Evolutionary conservation across 2,329 filamentous ascomycete species (phyloP), one percentile per base, ranked within the genome.

Genomic region (Pyrenophora tritici-repentis): DNA sequence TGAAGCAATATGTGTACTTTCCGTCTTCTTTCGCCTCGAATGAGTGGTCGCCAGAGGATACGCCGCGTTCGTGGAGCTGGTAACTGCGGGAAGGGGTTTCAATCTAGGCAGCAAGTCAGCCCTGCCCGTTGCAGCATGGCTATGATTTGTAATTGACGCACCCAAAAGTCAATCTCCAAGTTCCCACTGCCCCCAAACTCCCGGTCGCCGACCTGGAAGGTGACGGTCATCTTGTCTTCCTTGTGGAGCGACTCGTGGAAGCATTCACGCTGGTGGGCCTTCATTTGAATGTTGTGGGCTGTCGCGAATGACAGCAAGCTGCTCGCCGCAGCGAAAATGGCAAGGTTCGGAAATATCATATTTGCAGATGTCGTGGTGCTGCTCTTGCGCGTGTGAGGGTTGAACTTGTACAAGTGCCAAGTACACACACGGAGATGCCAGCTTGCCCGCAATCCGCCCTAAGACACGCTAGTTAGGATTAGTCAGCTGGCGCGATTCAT

Each of bases 201-300:
- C 63, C 93, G 83, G 74, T 99, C 94, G 72, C 94, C 94, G 52
- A 97, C 93, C 79, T 97, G 94, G 82, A 95, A 99, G 24, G 92
- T 96, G 53, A 99, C 92, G 7, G 91, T 97, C 94, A 99, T 99
- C 77, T 88, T 90, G 80, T 99, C 94, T 76, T 96, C 94, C 74
- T 83, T 85, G 80, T 96, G 93, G 53, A 99, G 86, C 66, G 81
- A 77, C 80, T 99, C 94, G 81, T 96, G 90, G 83, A 97, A 99
- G 81, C 94, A 99, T 81, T 99, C 94, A 77, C 91, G 86, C 71
- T 91, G 90, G 78, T 99, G 91, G 65, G 92, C 88, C 58, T 88
- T 88, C 70, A 99, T 86, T 75, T 94, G 90, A 77, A 99, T 97
- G 81, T 95, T 97, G 84, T 99, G 94, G 66, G 90, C 91, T 61